Base-by-base conservation (phyloP, 2,329 filamentous ascomycete species). In the Aspergillus phoenicis region DNA sequence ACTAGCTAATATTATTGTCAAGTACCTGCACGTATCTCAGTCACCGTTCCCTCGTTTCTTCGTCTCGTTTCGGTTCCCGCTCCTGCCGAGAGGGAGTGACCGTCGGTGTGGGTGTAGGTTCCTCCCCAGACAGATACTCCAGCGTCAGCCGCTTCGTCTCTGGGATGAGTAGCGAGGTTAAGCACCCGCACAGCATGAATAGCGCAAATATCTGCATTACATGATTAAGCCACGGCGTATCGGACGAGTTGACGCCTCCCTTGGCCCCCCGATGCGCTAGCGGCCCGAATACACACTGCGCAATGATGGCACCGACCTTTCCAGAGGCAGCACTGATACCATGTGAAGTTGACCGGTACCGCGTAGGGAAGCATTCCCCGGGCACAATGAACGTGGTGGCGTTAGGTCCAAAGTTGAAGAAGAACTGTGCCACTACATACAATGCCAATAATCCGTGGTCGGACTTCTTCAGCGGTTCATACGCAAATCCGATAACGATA, bases 191-290 rank as follows among this genome's bases (percentile, higher is more conserved):
- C 5, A 93, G 81, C 91, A 93, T 93, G 80, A 94, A 93, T 8
- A 91, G 81, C 0, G 89, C 89, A 74, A 91, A 93, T 39, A 93
- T 89, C 73, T 91, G 83, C 80, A 94, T 87, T 39, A 93, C 84
- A 59, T 89, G 87, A 73, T 90, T 84, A 57, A 93, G 82, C 84
- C 88, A 90, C 1, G 89, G 89, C 1, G 75, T 81, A 0, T 83
- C 83, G 20, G 80, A 77, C 62, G 84, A 85, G 15, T 79, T 74
- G 7, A 79, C 77, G 0, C 59, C 55, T 11, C 15, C 48, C 11
- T 47, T 28, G 0, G 83, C 79, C 26, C 87, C 89, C 33, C 83
- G 83, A 17, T 83, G 84, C 13, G 87, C 80, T 13, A 90, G 76
- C 1, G 87, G 86, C 8, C 87, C 84, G 59, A 87, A 88, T 47